Percentiles rank a stretch among this genome's conserved stretches.
These are phyloP conservation scores for Lotmaria passim DNA, from an alignment of 208 protist genomes.

Conservation along the genomic window DNA sequence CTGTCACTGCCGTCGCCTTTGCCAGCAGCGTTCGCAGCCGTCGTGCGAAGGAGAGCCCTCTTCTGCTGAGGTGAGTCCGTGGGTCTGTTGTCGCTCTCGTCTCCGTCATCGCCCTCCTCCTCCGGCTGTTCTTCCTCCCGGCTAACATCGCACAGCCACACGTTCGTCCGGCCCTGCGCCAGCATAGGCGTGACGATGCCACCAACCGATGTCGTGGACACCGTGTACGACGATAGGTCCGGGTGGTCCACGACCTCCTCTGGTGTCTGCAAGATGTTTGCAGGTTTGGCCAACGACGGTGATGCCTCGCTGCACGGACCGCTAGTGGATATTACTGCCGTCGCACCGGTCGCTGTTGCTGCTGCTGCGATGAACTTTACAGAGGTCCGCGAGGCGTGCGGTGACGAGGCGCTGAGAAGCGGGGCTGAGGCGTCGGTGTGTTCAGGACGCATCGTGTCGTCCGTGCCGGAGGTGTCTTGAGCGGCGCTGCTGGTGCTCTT, in stretches of 20 bases:
- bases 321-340: no score
- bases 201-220: slow-evolving; percentile 3
- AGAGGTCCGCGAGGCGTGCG: background rate
- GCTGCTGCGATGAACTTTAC: background rate
- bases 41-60: background rate
- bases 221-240: slow-evolving; percentile 11
- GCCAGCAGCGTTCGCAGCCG: no score
- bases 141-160: slow-evolving; percentile 16
- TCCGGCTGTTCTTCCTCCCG: slow-evolving; percentile 7
- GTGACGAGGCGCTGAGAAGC: background rate
- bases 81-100: background rate
- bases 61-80: background rate
- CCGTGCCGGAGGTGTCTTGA: background rate
- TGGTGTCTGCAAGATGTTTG: background rate
- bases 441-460: slow-evolving; percentile 7
- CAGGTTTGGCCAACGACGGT: background rate
- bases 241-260: background rate
- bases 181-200: background rate
- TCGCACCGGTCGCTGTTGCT: background rate
- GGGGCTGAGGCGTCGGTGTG: background rate
- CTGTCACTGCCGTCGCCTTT: background rate
- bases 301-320: background rate
- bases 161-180: background rate
- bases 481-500: slow-evolving; percentile 2
- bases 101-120: slow-evolving; percentile 2